Base-by-base conservation (phyloP, 768 basidiomycete genomes). In the Tricholoma bakamatsutake region DNA sequence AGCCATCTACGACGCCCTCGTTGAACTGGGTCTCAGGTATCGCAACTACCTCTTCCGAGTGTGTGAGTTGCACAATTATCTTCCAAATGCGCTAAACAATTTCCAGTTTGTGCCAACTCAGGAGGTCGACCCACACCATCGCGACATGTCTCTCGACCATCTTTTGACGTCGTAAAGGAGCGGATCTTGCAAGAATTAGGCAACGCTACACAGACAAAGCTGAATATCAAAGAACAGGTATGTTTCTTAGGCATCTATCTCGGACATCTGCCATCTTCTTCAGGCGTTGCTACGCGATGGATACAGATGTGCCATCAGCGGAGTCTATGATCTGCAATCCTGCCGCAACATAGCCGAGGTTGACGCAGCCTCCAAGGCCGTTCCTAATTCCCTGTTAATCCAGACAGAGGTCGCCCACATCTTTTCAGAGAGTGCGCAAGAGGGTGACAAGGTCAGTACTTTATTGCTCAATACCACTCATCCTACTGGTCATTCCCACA, bases 201-300 rank as follows among this genome's bases (percentile, higher is more conserved):
- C 33, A 50, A 34, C 24, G 50, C 6, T 34, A 8, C 31, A 12
- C 50, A 34, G 50, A 50, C 50, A 50, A 50, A 50, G 15, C 17
- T 17, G 13, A 12, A 34, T 24, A 7, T 39, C 24, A 50, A 18
- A 50, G 10, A 50, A 18, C 50, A 35, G 37, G 50, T 50, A 34
- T 35, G 50, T 18, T 50, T 34, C 50, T 34, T 50, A 50, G 50
- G 31, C 33, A 34, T 50, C 50, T 50, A 35, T 50, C 5, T 46
- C 5, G 45, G 45, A 46, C 45, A 46, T 46, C 27, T 12, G 24
- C 15, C 12, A 52, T 57, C 28, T 30, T 40, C 31, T 48, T 33
- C 27, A 59, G 54, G 54, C 58, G 5, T 56, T 56, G 45, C 42
- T 55, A 13, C 50, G 58, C 33, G 50, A 59, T 42, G 43, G 50